phyloP scores from a whole-genome alignment of 2,329 filamentous ascomycete genomes.

The Alternaria panax region DNA sequence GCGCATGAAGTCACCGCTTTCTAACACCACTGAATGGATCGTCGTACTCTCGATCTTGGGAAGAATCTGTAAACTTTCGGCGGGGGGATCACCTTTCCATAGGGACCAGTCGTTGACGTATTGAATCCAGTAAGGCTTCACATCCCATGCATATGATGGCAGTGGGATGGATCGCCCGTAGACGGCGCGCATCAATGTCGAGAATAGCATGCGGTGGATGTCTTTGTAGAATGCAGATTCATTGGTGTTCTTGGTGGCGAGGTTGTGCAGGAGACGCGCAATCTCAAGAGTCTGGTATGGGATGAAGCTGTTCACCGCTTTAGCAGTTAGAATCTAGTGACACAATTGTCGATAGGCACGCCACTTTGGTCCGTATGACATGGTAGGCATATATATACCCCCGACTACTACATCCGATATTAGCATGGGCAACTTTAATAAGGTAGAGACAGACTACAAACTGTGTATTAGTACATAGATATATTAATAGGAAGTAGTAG shows the following conservation, averaged over 20 bases:
- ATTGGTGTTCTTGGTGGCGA: constrained; percentile 44
- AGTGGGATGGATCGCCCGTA: constrained; percentile 28
- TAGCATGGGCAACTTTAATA: constrained; percentile 34
- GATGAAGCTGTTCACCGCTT: constrained; percentile 44
- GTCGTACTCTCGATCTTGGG: too few species aligned
- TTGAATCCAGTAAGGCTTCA: too few species aligned
- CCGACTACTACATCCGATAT: constrained; percentile 48
- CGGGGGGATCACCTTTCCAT: too few species aligned
- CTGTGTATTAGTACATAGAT: background rate
- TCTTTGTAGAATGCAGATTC: constrained; percentile 26
- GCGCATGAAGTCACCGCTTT: too few species aligned
- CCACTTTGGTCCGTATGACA: constrained; percentile 50
- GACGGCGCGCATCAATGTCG: constrained; percentile 27
- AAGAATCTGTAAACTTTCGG: too few species aligned
- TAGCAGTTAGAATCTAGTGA: constrained; percentile 44
- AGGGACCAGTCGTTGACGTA: too few species aligned
- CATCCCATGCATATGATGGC: too few species aligned
- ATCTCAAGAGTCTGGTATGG: constrained; percentile 54
- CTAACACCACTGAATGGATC: too few species aligned
- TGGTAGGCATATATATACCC: constrained; percentile 45
- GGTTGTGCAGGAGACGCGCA: constrained; percentile 52
- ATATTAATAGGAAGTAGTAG: background rate
- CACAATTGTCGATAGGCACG: constrained; percentile 43
- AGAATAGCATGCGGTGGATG: constrained; percentile 21
- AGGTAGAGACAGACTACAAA: background rate